Evolutionary conservation across 768 basidiomycete species (phyloP).

Genomic region (Tricholoma matsutake): DNA sequence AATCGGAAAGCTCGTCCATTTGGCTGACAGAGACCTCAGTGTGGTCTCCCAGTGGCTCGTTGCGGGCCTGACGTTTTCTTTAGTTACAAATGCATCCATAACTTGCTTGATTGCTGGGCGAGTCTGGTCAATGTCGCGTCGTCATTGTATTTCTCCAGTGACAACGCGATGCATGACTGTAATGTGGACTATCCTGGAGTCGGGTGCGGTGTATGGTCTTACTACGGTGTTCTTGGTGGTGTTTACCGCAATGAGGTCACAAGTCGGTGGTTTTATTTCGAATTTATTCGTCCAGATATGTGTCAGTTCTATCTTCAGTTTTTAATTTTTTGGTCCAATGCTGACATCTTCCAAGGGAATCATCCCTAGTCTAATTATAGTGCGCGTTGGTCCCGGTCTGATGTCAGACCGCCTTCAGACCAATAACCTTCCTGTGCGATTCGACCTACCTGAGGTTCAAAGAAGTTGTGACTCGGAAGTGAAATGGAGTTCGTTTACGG

Average conservation of each 20-base stretch:
- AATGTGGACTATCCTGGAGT: slow-evolving; percentile 16
- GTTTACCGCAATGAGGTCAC: slow-evolving; percentile 11
- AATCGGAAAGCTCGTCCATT: neutral
- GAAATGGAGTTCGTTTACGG: neutral
- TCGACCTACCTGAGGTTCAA: neutral
- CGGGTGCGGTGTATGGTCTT: slow-evolving; percentile 15
- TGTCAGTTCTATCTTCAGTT: slow-evolving; percentile 7
- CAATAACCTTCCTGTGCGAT: neutral
- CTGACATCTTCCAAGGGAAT: neutral
- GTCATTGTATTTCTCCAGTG: neutral
- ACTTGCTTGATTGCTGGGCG: slow-evolving; percentile 4
- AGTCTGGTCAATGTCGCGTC: slow-evolving; percentile 9
- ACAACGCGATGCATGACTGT: slow-evolving; percentile 9
- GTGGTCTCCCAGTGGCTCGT: neutral
- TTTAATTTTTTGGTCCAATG: neutral
- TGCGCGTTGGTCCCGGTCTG: neutral
- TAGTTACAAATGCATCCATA: neutral
- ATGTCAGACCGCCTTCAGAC: neutral
- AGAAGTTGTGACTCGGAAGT: neutral
- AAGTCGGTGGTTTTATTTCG: slow-evolving; percentile 10
- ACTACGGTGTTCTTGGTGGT: slow-evolving; percentile 11
- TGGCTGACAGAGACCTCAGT: neutral
- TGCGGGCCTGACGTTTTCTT: neutral
- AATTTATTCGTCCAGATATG: slow-evolving; percentile 13
- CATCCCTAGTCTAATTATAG: slow-evolving; percentile 1